Evolutionary conservation across 345 rosid genomes (phyloP).

Genomic region (Geranium rotundifolium): DNA sequence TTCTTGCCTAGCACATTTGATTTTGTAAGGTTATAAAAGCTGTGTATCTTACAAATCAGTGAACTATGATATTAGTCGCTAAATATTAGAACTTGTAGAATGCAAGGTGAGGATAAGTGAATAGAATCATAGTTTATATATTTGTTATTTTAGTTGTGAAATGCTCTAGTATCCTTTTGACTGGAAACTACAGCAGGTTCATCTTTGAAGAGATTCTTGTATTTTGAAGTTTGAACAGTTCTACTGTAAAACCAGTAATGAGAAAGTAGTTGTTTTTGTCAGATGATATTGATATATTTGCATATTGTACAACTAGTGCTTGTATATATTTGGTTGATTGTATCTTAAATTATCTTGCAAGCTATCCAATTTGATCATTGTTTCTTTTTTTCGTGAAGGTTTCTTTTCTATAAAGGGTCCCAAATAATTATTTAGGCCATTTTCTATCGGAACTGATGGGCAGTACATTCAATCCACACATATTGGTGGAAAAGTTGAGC

Average conservation of each 20-base stretch:
- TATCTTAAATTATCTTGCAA: neutral
- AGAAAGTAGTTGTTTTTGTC: too few relatives aligned
- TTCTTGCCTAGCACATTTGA: neutral
- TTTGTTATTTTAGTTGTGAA: neutral
- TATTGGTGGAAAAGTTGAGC: constrained; percentile 77
- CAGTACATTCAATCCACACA: constrained; percentile 82
- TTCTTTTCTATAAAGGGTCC: neutral
- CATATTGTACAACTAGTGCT: neutral
- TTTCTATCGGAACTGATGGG: constrained; percentile 40
- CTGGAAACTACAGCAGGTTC: neutral
- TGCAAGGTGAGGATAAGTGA: neutral
- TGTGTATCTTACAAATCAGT: neutral
- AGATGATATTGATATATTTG: too few relatives aligned
- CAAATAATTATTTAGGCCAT: neutral
- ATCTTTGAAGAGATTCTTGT: too few relatives aligned
- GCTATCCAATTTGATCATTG: neutral
- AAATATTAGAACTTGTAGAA: neutral
- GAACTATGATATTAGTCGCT: neutral
- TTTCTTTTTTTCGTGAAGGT: neutral
- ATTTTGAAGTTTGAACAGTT: too few relatives aligned
- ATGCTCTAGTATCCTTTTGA: neutral
- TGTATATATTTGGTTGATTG: neutral
- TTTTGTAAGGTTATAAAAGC: neutral
- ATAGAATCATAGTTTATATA: too few relatives aligned
- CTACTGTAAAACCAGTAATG: too few relatives aligned